Evolutionary conservation across 129 eudicot species (phyloP).

Genomic region (Apium graveolens): DNA sequence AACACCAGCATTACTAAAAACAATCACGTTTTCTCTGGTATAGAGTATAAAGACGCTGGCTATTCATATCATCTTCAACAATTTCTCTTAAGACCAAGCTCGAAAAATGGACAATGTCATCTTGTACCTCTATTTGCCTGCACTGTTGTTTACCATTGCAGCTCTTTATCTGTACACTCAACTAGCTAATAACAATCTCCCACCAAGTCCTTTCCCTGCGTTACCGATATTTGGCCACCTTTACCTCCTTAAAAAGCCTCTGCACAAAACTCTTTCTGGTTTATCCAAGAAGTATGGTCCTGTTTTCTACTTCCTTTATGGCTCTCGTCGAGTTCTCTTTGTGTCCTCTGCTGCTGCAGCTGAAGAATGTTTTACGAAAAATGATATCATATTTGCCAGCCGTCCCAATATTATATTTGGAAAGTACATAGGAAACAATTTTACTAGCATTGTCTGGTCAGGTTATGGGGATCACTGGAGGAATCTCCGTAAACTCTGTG

Average conservation of each 20-base stretch:
- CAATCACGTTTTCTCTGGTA: no score
- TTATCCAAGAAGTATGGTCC: slow-evolving; percentile 29
- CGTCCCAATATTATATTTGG: slow-evolving; percentile 33
- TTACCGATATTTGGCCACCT: slow-evolving; percentile 33
- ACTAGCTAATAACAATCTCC: slow-evolving; percentile 18
- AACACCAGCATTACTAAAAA: no score
- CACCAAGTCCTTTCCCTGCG: slow-evolving; percentile 37
- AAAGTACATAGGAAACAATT: slow-evolving; percentile 26
- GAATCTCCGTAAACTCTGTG: slow-evolving; percentile 29
- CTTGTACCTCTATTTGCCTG: background rate
- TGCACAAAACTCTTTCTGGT: slow-evolving; percentile 16
- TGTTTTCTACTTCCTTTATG: slow-evolving; percentile 27
- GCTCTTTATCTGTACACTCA: slow-evolving; percentile 17
- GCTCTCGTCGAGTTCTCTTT: slow-evolving; percentile 29
- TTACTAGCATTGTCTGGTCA: slow-evolving; percentile 37
- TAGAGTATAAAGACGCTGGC: no score
- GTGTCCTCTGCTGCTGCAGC: slow-evolving; percentile 38
- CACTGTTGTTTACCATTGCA: background rate
- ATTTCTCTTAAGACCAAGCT: background rate
- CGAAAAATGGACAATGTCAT: background rate
- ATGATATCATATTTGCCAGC: slow-evolving; percentile 34
- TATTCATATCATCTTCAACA: no score
- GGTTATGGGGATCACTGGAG: slow-evolving; percentile 38
- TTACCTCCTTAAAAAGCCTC: slow-evolving; percentile 15
- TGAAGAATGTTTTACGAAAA: slow-evolving; percentile 34